Conservation (phyloP, 306 rosid species). For the Prunus mume region DNA sequence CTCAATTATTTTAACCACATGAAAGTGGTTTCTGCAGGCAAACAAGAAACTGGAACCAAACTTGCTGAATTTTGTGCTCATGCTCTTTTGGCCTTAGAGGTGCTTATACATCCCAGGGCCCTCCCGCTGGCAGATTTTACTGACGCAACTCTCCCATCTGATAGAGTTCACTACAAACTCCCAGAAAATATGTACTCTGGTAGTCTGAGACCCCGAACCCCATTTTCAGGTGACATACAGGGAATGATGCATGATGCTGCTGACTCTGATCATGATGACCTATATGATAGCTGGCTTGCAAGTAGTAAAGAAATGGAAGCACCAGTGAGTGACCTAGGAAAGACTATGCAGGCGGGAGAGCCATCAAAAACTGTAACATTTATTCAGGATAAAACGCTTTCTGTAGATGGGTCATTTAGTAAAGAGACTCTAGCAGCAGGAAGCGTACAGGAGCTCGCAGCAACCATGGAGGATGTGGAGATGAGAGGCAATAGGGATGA, state of each 20-base stretch:
- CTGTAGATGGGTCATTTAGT: constrained; percentile 16
- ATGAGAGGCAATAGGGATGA: constrained; percentile 33
- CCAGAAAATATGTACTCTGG: constrained; percentile 28
- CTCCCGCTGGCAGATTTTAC: constrained; percentile 52
- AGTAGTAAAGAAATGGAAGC: constrained; percentile 34
- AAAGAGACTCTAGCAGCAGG: constrained; percentile 30
- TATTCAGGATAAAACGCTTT: constrained; percentile 18
- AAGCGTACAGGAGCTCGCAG: constrained; percentile 16
- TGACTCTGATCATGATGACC: constrained; percentile 39
- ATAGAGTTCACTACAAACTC: constrained; percentile 25
- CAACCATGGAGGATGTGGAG: constrained; percentile 32
- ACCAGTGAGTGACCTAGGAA: constrained; percentile 22
- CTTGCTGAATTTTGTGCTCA: constrained; percentile 78
- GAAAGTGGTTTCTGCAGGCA: constrained; percentile 52
- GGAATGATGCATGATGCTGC: constrained; percentile 26
- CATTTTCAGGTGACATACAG: constrained; percentile 32
- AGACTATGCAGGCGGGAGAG: constrained; percentile 24
- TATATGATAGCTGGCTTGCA: constrained; percentile 44
- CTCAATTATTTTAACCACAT: constrained; percentile 15
- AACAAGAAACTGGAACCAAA: constrained; percentile 63
- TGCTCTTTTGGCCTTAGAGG: constrained; percentile 80
- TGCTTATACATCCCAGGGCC: constrained; percentile 86
- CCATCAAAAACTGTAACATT: constrained; percentile 28
- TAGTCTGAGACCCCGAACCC: constrained; percentile 19
- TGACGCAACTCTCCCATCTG: constrained; percentile 21